phyloP scores from a whole-genome alignment of 768 basidiomycete species.

The Russula compacta region DNA sequence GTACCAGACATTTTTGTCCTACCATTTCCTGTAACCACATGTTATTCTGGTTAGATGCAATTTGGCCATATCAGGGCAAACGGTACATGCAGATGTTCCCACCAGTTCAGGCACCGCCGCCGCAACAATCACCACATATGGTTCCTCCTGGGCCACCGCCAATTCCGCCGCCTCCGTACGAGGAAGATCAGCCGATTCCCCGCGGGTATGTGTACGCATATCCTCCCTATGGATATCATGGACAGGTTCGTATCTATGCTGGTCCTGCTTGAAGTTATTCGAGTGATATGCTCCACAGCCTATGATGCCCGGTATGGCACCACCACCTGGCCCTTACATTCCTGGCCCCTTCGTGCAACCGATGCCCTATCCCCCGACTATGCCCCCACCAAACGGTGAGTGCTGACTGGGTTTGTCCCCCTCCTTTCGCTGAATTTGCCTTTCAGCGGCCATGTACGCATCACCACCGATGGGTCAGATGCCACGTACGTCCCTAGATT shows the following conservation, averaged over 20 bases:
- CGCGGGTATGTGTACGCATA: constrained; percentile 65
- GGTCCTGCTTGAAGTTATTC: not conserved
- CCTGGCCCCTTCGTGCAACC: constrained; percentile 75
- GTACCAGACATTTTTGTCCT: constrained; percentile 27
- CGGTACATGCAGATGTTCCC: constrained; percentile 76
- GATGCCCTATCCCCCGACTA: constrained; percentile 73
- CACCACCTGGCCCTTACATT: constrained; percentile 73
- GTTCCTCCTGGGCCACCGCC: constrained; percentile 59
- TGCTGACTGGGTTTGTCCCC: not conserved
- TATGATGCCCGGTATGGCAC: constrained; percentile 81
- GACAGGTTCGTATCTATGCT: constrained; percentile 44
- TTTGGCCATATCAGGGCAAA: constrained; percentile 89
- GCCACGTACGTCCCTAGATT: constrained; percentile 53
- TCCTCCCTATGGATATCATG: constrained; percentile 68
- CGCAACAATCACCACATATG: constrained; percentile 57
- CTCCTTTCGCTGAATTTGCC: not conserved
- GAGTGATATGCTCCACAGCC: constrained; percentile 34
- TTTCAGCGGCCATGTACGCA: constrained; percentile 61
- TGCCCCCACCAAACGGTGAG: constrained; percentile 68
- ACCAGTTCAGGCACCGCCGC: constrained; percentile 46
- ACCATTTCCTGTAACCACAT: not conserved
- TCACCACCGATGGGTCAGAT: constrained; percentile 78
- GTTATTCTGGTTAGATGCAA: constrained; percentile 38
- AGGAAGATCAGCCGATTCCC: constrained; percentile 58
- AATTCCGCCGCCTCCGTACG: constrained; percentile 67